phyloP scores from a whole-genome alignment of 257 asterid species.

The Mitragyna speciosa region DNA sequence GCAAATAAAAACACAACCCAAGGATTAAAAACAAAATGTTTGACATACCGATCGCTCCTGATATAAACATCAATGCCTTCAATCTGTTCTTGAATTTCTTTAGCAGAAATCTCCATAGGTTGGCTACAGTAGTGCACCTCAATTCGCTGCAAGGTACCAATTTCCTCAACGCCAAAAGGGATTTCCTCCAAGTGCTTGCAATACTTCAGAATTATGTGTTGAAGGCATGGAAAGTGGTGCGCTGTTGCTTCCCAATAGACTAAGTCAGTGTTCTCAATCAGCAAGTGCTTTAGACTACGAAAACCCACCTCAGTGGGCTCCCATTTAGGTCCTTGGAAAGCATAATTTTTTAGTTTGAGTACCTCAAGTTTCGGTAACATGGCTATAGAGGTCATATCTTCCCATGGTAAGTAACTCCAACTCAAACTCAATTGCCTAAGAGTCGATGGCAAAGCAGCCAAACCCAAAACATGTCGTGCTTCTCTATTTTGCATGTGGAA shows the following conservation, averaged over 20 bases:
- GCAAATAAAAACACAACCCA: background rate
- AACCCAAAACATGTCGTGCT: too few relatives aligned
- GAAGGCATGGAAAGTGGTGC: background rate
- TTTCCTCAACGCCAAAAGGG: background rate
- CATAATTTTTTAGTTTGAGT: constrained; percentile 10
- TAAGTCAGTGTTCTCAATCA: constrained; percentile 3
- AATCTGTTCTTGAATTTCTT: background rate
- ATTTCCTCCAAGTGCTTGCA: constrained; percentile 5
- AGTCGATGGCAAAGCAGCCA: background rate
- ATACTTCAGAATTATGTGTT: background rate
- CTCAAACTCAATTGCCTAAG: background rate
- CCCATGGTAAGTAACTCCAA: background rate
- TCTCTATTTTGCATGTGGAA: background rate
- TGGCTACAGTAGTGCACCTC: constrained; percentile 3
- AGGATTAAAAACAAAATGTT: background rate
- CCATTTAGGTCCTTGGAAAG: constrained; percentile 2
- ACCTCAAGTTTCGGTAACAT: background rate
- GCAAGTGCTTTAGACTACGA: background rate
- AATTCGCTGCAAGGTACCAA: background rate
- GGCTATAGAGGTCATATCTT: background rate
- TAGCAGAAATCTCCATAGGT: background rate
- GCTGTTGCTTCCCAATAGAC: background rate
- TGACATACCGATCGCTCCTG: background rate
- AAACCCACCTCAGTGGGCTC: background rate
- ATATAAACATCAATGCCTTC: background rate